Evolutionary conservation across 1,284 basidiomycete genomes (phyloP), one percentile per base, ranked within the genome.

Genomic region (Cutaneotrichosporon sp.): DNA sequence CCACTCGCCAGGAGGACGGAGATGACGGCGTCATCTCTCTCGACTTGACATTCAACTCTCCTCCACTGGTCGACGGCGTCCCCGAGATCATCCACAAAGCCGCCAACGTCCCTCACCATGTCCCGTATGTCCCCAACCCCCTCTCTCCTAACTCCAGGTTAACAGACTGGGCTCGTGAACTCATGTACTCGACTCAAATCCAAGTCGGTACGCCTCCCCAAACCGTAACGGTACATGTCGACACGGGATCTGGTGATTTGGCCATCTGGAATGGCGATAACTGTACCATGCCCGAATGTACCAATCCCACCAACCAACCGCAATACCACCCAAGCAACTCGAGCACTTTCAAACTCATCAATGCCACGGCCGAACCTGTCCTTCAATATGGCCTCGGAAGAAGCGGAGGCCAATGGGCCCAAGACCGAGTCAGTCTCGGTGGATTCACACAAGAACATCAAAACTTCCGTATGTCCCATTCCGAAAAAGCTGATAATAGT

Each of bases 341-440:
- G 22, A 71, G 71, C 9, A 72, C 73, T 1, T 80, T 71, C 59
- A 60, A 63, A 31, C 69, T 69, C 16, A 60, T 59, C 31, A 53
- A 61, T 32, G 65, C 46, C 22, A 14, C 46, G 10, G 58, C 66
- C 0, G 95, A 95, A 77, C 72, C 80, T 13, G 89, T 64, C 16
- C 76, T 96, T 64, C 84, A 84, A 1, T 98, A 97, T 71, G 94
- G 92, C 31, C 88, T 86, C 52, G 95, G 94, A 6, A 80, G 84
- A 57, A 92, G 90, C 0, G 74, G 81, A 0, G 95, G 95, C 2
- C 72, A 76, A 7, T 85, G 95, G 13, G 91, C 83, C 0, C 73
- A 82, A 16, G 95, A 97, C 70, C 82, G 82, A 1, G 86, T 96
- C 4, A 85, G 88, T 70, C 88, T 94, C 85, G 91, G 87, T 2